Base-by-base conservation (phyloP, 108 stramenopile species). In the Discostella pseudostelligera region DNA sequence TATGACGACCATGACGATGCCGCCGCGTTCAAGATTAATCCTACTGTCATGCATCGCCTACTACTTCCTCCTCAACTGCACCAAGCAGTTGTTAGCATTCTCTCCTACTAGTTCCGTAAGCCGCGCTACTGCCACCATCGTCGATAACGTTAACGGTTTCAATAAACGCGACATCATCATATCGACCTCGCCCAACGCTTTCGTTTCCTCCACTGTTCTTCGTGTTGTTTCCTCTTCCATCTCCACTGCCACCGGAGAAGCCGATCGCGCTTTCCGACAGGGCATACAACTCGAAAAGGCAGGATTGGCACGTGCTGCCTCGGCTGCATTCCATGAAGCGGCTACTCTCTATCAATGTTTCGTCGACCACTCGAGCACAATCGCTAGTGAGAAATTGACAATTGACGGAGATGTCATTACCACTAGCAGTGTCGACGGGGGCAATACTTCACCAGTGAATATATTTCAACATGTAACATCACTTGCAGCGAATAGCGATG, bases 311-410 rank as follows among this genome's bases (percentile, higher is more conserved):
- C 81, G 92, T 35, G 70, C 81, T 8, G 88, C 92, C 7, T 62
- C 67, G 16, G 86, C 78, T 4, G 79, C 83, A 4, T 89, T 88
- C 68, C 92, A 94, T 61, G 87, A 90, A 73, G 87, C 89, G 4
- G 92, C 89, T 0, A 94, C 92, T 8, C 67, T 94, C 12, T 94
- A 83, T 66, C 92, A 94, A 50, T 89, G 92, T 72, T 94, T 68
- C 71, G 60, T 90, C 25, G 87, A 90, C 26, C 65, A 59, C 13
- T 44, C 65, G 1, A 61, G 11, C n/a, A n/a, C n/a, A n/a, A n/a
- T n/a, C n/a, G n/a, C n/a, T n/a, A n/a, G n/a, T n/a, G n/a, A n/a
- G n/a, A n/a, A n/a, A n/a, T n/a, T n/a, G n/a, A n/a, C n/a, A n/a
- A n/a, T n/a, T 4, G 51, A 12, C 4, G 51, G 21, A 17, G 43